These are phyloP conservation scores for Phylloporus sp. DNA, from an alignment of 1,284 basidiomycete genomes.

Conservation along the genomic window DNA sequence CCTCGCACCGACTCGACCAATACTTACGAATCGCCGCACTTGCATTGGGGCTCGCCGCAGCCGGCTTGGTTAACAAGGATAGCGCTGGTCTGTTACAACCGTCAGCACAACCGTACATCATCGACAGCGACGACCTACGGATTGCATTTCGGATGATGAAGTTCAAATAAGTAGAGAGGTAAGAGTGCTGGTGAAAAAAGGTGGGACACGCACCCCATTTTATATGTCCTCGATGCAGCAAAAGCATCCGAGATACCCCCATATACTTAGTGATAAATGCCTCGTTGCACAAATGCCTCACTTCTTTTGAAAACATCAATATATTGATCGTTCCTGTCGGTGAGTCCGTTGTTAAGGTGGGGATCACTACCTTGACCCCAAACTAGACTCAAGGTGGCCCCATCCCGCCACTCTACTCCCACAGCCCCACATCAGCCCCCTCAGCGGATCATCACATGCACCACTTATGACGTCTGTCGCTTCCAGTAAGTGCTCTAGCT, in stretches of 20 bases:
- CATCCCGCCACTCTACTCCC: too few relatives aligned
- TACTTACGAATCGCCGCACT: neutral
- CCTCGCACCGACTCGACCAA: too few relatives aligned
- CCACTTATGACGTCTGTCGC: too few relatives aligned
- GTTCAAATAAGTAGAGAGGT: neutral
- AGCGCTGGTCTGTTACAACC: neutral
- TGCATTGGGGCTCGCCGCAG: neutral
- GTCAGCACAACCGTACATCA: neutral
- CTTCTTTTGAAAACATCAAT: too few relatives aligned
- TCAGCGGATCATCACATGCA: too few relatives aligned
- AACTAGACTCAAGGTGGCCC: too few relatives aligned
- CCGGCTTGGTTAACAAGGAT: slow-evolving; percentile 1
- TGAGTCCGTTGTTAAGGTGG: too few relatives aligned
- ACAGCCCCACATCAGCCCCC: too few relatives aligned
- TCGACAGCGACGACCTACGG: neutral
- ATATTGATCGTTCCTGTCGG: too few relatives aligned
- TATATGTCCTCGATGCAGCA: neutral
- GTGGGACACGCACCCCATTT: neutral
- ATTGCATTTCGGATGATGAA: neutral
- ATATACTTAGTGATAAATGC: neutral
- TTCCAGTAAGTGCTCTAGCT: too few relatives aligned
- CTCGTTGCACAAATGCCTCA: neutral
- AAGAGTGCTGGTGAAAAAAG: neutral
- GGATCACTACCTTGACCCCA: neutral
- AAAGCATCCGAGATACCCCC: slow-evolving; percentile 1